Base-by-base conservation (phyloP, 192 early-diverging fungal genomes). In the Gamsiella multidivaricata region DNA sequence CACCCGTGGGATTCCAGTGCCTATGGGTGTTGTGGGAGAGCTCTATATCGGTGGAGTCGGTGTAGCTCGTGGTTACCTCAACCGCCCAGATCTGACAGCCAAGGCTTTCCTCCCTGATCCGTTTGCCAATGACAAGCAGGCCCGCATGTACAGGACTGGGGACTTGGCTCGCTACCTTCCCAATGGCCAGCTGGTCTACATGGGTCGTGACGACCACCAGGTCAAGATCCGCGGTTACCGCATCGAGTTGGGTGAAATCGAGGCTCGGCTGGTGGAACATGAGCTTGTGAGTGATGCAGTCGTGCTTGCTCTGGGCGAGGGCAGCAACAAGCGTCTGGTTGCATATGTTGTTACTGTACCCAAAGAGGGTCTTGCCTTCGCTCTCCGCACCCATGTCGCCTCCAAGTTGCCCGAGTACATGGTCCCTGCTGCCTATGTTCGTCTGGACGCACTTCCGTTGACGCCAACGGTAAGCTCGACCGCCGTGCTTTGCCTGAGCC, bases 371-470 rank as follows among this genome's bases (percentile, higher is more conserved):
- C 47, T 63, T 32, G 70, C 47, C 4, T 43, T 43, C 5, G 6
- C 74, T 8, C 81, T 92, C 31, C 81, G 87, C 6, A 80, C 80
- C 1, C 84, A 83, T 39, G 65, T 93, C 50, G 84, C 80, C 58
- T 43, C 46, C 37, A 86, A 81, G 52, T 71, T 93, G 26, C 89
- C 91, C 10, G 56, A 61, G 11, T 93, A 93, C 61, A 89, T 89
- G 49, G 83, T 93, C 23, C 91, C 91, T 5, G 52, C 79, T 17
- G 36, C 60, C 3, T 74, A 56, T 29, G 45, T 66, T 9, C 47
- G 39, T 15, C 20, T 82, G 39, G 68, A 79, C 1, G 23, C 5
- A 0, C 39, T 82, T 18, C 74, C 74, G 6, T 28, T 65, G 3
- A 69, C 73, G 6, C 59, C 33, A 61, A 63, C 36, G 69, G 62